Evolutionary conservation across 108 stramenopile species (phyloP).

Genomic region (Cylindrotheca fusiformis): DNA sequence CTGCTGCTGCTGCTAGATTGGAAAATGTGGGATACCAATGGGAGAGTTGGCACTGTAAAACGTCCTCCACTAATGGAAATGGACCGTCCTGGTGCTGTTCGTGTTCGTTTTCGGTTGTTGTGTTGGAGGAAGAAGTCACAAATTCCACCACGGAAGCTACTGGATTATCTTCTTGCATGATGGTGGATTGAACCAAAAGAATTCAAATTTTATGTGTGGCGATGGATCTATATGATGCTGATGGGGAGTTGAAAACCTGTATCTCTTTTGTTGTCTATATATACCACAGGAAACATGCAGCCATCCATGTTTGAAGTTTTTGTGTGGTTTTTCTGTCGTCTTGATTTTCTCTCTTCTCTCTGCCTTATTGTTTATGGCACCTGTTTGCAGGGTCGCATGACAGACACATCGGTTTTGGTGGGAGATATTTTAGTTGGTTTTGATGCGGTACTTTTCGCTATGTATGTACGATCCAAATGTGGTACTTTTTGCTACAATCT

Average conservation of each 20-base stretch:
- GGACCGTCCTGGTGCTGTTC: conserved; percentile 5
- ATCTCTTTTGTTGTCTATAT: no score
- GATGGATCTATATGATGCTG: background rate
- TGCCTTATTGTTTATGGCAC: no score
- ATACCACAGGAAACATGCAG: no score
- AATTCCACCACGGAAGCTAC: background rate
- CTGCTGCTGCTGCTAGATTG: conserved; percentile 1
- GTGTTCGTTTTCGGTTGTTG: background rate
- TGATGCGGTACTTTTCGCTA: no score
- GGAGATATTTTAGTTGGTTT: no score
- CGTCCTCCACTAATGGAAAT: conserved; percentile 10
- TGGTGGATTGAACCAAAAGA: background rate
- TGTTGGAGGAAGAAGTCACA: background rate
- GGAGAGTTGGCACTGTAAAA: conserved; percentile 38
- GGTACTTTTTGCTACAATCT: no score
- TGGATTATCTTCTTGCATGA: background rate
- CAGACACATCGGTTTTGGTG: no score
- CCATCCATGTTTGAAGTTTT: background rate
- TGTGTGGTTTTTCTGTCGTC: background rate
- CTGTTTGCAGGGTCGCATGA: no score
- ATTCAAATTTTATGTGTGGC: background rate
- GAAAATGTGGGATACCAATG: conserved; percentile 45
- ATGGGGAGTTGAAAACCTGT: no score
- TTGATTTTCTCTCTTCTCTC: conserved; percentile 29
- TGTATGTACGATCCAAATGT: no score